These are phyloP conservation scores for Parasarocladium wereldwijsianum DNA, from an alignment of 2,329 filamentous ascomycete genomes.

Conservation along the genomic window DNA sequence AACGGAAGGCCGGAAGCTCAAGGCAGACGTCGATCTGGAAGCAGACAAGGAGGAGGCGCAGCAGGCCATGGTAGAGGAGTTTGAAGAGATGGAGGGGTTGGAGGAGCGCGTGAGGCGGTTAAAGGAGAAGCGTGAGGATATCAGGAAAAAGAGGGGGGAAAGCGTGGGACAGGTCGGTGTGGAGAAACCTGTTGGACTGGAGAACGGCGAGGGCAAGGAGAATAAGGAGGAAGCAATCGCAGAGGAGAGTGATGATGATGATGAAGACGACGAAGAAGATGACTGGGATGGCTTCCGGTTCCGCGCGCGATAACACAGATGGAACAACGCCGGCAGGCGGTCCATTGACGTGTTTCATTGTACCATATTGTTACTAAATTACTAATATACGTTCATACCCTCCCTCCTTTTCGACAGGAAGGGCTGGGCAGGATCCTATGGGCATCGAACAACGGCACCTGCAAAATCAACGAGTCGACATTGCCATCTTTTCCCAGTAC, in stretches of 20 bases:
- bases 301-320: constrained; percentile 8
- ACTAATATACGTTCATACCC: too few relatives aligned
- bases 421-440: too few relatives aligned
- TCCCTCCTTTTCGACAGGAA: too few relatives aligned
- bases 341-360: too few relatives aligned
- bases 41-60: constrained; percentile 66
- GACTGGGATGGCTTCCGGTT: constrained; percentile 50
- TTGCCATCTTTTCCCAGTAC: constrained; percentile 57
- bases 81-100: constrained; percentile 70
- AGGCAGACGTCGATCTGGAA: constrained; percentile 39
- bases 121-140: constrained; percentile 55
- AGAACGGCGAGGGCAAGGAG: constrained; percentile 12
- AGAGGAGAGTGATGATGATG: constrained; percentile 27
- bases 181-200: constrained; percentile 7
- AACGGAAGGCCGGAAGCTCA: constrained; percentile 37
- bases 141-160: constrained; percentile 27
- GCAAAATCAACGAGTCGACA: too few relatives aligned
- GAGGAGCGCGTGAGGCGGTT: constrained; percentile 56
- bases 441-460: too few relatives aligned
- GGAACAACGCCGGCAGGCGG: too few relatives aligned
- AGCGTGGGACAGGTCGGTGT: constrained; percentile 8
- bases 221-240: constrained; percentile 9
- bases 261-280: constrained; percentile 31
- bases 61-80: constrained; percentile 58
- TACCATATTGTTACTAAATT: too few relatives aligned